phyloP scores from a whole-genome alignment of 371 early-diverging fungal species.

The Batrachochytrium dendrobatidis region DNA sequence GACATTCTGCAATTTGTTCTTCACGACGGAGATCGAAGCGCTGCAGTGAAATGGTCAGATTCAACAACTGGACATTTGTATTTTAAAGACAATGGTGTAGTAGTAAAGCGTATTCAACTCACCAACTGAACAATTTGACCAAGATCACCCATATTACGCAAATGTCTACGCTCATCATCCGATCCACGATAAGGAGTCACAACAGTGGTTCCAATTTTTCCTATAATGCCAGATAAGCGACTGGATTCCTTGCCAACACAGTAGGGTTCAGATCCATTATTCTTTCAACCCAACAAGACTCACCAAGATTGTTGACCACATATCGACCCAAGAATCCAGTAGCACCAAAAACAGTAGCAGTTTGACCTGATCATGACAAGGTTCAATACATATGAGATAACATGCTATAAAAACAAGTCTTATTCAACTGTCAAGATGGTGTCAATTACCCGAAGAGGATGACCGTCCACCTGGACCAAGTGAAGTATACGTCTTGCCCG shows the following conservation, averaged over 20 bases:
- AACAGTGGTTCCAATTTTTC: conserved; percentile 77
- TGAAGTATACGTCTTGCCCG: conserved; percentile 18
- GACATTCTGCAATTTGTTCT: conserved; percentile 68
- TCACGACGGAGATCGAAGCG: conserved; percentile 86
- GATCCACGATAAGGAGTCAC: conserved; percentile 87
- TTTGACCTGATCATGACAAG: conserved; percentile 60
- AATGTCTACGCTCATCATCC: conserved; percentile 71
- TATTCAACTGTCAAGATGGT: neutral
- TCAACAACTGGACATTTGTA: neutral
- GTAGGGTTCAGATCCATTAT: conserved; percentile 7
- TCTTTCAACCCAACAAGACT: neutral
- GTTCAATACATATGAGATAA: neutral
- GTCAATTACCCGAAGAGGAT: conserved; percentile 45
- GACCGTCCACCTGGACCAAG: conserved; percentile 54
- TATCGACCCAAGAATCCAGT: conserved; percentile 95
- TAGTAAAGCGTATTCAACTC: conserved; percentile 3
- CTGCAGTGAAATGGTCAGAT: conserved; percentile 21
- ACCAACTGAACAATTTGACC: conserved; percentile 88
- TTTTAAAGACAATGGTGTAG: neutral
- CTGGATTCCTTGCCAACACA: neutral
- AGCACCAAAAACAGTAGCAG: conserved; percentile 92
- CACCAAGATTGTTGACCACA: conserved; percentile 83
- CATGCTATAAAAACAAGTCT: neutral
- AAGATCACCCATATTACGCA: conserved; percentile 89
- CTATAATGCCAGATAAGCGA: conserved; percentile 8